Percentiles rank a stretch among this genome's conserved stretches.
Conservation (phyloP, 2,329 filamentous ascomycete species). For the Arthrobotrys pseudoclavata region DNA sequence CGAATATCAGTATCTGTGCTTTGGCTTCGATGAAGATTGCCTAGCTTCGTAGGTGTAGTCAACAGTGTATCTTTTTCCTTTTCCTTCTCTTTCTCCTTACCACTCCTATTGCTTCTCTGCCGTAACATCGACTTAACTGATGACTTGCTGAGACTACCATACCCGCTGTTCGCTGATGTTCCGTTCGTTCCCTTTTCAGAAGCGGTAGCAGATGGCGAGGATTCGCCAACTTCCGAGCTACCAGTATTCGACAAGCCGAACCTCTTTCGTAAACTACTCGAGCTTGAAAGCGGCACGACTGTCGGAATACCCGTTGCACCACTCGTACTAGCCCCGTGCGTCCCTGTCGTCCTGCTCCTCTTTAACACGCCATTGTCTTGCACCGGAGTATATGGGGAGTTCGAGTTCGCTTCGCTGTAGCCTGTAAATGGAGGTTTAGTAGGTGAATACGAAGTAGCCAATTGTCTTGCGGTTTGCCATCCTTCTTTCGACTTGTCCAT, state of each 20-base stretch:
- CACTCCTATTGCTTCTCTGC: constrained; percentile 44
- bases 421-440: constrained; percentile 44
- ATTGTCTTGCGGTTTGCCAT: constrained; percentile 37
- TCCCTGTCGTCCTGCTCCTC: constrained; percentile 51
- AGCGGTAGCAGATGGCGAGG: background rate
- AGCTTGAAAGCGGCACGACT: constrained; percentile 42
- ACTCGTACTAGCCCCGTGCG: constrained; percentile 7
- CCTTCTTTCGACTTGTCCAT: constrained; percentile 29
- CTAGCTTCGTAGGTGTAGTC: constrained; percentile 18
- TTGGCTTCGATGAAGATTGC: constrained; percentile 46
- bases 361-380: constrained; percentile 36
- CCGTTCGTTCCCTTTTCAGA: constrained; percentile 30
- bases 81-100: constrained; percentile 33
- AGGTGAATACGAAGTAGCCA: constrained; percentile 45
- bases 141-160: constrained; percentile 55
- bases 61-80: constrained; percentile 19
- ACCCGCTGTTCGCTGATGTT: constrained; percentile 20
- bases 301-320: constrained; percentile 37
- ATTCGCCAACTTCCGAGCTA: constrained; percentile 6
- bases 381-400: constrained; percentile 8
- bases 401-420: constrained; percentile 29
- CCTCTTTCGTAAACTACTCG: constrained; percentile 42
- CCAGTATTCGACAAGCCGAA: constrained; percentile 38
- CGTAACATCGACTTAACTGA: constrained; percentile 54
- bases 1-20: constrained; percentile 48